Base-by-base conservation (phyloP, 73 alveolate genomes). In the Symbiodinium natans region DNA sequence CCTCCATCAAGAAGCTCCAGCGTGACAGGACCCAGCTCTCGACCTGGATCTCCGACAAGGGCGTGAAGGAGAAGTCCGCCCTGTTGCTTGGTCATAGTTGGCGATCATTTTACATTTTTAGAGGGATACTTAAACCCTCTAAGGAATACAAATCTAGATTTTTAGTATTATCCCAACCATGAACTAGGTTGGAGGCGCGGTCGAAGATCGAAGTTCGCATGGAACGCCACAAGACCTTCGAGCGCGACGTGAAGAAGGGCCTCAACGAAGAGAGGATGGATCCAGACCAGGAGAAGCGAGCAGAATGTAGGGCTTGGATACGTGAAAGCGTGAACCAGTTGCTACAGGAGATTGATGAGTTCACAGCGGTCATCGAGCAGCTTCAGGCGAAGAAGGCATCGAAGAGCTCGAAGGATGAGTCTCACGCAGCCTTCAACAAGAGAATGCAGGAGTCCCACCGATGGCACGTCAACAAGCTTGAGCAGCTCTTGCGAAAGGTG, bases 1-100 rank as follows among this genome's bases (percentile, higher is more conserved):
- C 95, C 41, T 83, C 68, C 86, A 88, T 88, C 73, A 88, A 88
- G 86, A 88, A 88, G 74, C 95, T 88, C 43, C 95, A 88, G 86
- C 95, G 95, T 17, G 95, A 88, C 41, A 83, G 95, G 34, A 88
- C 68, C 73, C 95, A 88, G 38, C 85, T 88, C 36, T 63, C 86
- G 43, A 8, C 73, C 27, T 88, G 95, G 95, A 59, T 88, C 56
- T 46, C 41, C n/a, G 52, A 71, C 41, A 48, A 33, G 93, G 13
- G 36, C 9, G 40, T 33, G 84, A 34, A 27, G 36, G 84, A 74
- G 41, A 34, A 34, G 84, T 74, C 41, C 21, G 84, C 41, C 36
- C 40, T 31, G 43, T 17, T 56, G 75, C 75, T 56, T 56, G 75
- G 27, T 21, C 75, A 21, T 56, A 21, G 27, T 13, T 21, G 75